Evolutionary conservation across 257 asterid species (phyloP), one percentile per base, ranked within the genome.

Genomic region (Henckelia pumila): DNA sequence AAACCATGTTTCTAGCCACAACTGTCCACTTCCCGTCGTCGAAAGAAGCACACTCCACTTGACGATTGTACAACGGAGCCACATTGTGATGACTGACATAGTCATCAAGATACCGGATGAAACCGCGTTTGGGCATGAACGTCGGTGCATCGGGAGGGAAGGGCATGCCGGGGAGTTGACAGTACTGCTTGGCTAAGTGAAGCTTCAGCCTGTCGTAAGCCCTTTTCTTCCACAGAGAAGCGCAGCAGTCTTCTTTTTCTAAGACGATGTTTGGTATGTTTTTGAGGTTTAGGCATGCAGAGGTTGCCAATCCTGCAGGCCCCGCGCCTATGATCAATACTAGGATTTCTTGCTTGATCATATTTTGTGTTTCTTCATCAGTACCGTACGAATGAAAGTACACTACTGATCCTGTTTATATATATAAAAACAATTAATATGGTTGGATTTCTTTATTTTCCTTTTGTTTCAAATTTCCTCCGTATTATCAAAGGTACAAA

Each of bases 291-390:
- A 89, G 76, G 20, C 90, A 86, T 1, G 87, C 87, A 4, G 89
- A 72, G 0, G 85, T 75, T 17, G 95, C 86, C 19, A 89, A 24
- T 8, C 95, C 92, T 0, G 92, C 75, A 10, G 95, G 92, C 23
- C 95, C 92, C 0, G 86, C 89, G 3, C 95, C 91, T 0, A 83
- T 73, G 6, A 85, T 74, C 2, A 86, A 13, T 0, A 80, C 85
- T 17, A 50, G 67, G 0, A 65, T 68, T 74, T 73, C 80, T 19
- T 76, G 58, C 69, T 58, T n/a, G n/a, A n/a, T 52, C 86, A 78
- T 83, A 25, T 20, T 44, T 60, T 20, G 7, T 24, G 50, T 40
- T 40, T 40, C 50, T 10, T n/a, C n/a, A n/a, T n/a, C n/a, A n/a
- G n/a, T n/a, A n/a, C n/a, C n/a, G n/a, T n/a, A n/a, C n/a, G n/a